Base-by-base conservation (phyloP, 2,329 filamentous ascomycete species). In the Ophiostoma novo-ulmi region DNA sequence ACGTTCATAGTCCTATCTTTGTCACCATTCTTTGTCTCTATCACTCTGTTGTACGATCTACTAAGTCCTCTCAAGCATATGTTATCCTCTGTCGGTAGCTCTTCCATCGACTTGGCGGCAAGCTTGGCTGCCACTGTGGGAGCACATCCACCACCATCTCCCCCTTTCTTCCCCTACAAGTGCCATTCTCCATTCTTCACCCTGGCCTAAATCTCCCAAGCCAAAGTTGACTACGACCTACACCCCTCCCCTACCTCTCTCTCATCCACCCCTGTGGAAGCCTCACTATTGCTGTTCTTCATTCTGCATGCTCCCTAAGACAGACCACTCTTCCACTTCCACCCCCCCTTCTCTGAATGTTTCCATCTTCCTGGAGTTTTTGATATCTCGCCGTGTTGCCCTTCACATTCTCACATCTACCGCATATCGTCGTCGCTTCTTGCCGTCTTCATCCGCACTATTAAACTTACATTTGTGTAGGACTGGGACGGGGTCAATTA, bases 61-160 rank as follows among this genome's bases (percentile, higher is more conserved):
- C 22, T 55, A 17, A 17, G 11, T 22, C n/a, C 48, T 55, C 48
- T n/a, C 48, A n/a, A 13, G n/a, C 44, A 48, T 3, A 58, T 48
- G 44, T 17, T 7, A 20, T 48, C 20, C 17, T 48, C n/a, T 61
- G 26, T 61, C 55, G 11, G 31, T 35, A 61, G 55, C 55, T 61
- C 55, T 26, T 31, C 20, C 55, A 66, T 41, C 22, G 38, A 48
- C 66, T 68, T 68, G 70, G 70, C 66, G 70, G 36, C 63, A 41
- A 48, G 31, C 39, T 71, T 68, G 55, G 69, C 41, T 65, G 55
- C 44, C 52, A 71, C 38, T 63, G 52, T 35, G 13, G 26, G 20
- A 20, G 22, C 65, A 68, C 41, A 70, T 63, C 69, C 69, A 70
- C 52, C 39, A 68, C 52, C 65, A 64, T 41, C 36, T 39, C 70